A percentile compares a stretch with the other conserved stretches of the same genome.
These are phyloP conservation scores for Mycena filopes DNA, from an alignment of 768 basidiomycete species.

Conservation along the genomic window DNA sequence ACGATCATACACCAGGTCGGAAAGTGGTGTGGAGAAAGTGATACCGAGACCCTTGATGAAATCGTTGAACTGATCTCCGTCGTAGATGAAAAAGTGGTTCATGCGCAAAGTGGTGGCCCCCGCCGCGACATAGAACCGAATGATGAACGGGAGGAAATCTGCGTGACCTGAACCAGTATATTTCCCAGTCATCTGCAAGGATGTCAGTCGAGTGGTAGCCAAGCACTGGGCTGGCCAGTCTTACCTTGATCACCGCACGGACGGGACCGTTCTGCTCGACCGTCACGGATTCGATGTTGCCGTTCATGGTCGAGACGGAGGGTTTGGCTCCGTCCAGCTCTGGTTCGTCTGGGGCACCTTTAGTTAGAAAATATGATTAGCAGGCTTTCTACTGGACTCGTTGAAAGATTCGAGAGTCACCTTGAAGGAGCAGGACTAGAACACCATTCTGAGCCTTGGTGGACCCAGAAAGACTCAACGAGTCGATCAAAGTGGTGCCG, in stretches of 20 bases:
- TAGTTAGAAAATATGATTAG: too few relatives aligned
- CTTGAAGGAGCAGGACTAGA: slow-evolving; percentile 46
- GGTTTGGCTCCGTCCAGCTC: slow-evolving; percentile 41
- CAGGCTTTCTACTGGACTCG: too few relatives aligned
- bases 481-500: slow-evolving; percentile 45
- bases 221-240: neutral
- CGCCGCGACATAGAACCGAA: slow-evolving; percentile 49
- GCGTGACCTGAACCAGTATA: slow-evolving; percentile 45
- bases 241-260: slow-evolving; percentile 50
- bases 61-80: slow-evolving; percentile 50
- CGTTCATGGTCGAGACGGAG: slow-evolving; percentile 37
- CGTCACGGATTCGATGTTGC: slow-evolving; percentile 41
- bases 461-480: slow-evolving; percentile 42
- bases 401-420: too few relatives aligned
- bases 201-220: neutral
- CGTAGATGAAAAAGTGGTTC: slow-evolving; percentile 52
- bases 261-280: slow-evolving; percentile 51
- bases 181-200: slow-evolving; percentile 45
- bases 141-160: slow-evolving; percentile 48
- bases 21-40: slow-evolving; percentile 46
- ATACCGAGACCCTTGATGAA: slow-evolving; percentile 52
- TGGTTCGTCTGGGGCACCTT: slow-evolving; percentile 47
- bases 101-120: slow-evolving; percentile 45
- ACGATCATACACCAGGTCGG: slow-evolving; percentile 47
- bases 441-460: slow-evolving; percentile 41